phyloP scores from a whole-genome alignment of 495 filamentous ascomycete species.

The Hapsidospora chrysogenum region DNA sequence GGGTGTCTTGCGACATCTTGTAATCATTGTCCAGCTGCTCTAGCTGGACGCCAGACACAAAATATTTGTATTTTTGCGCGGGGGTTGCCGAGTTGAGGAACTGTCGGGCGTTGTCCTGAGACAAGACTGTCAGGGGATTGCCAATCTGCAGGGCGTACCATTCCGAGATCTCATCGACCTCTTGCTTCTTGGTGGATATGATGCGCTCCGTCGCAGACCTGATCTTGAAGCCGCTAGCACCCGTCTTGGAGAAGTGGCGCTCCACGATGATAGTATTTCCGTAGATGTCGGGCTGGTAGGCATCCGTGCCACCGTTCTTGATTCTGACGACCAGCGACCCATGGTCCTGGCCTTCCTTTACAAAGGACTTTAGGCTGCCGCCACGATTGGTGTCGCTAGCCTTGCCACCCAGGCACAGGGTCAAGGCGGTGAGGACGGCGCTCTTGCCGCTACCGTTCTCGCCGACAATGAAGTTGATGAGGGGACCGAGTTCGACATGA shows the following conservation, averaged over 20 bases:
- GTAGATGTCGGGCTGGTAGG: conserved; percentile 68
- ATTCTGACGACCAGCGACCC: conserved; percentile 49
- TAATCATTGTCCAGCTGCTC: conserved; percentile 90
- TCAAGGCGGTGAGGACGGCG: conserved; percentile 87
- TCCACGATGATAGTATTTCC: conserved; percentile 81
- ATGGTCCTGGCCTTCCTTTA: conserved; percentile 71
- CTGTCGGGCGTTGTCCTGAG: conserved; percentile 85
- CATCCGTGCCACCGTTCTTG: conserved; percentile 74
- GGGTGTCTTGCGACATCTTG: conserved; percentile 42
- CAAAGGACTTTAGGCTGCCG: conserved; percentile 76
- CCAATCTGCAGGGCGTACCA: conserved; percentile 88
- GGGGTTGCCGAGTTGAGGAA: conserved; percentile 77
- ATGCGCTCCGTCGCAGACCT: conserved; percentile 55
- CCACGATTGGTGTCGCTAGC: conserved; percentile 91
- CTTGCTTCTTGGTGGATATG: conserved; percentile 66
- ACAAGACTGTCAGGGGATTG: conserved; percentile 95
- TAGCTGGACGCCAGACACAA: conserved; percentile 86
- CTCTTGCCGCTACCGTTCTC: conserved; percentile 99
- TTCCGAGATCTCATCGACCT: conserved; percentile 88
- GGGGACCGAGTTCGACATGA: conserved; percentile 64
- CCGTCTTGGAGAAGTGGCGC: conserved; percentile 65
- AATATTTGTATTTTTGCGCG: conserved; percentile 86
- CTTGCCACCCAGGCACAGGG: conserved; percentile 85
- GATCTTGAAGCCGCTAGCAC: conserved; percentile 70
- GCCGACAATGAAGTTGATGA: conserved; percentile 95